Evolutionary conservation across 768 basidiomycete species (phyloP).

Genomic region (Lactifluus subvellereus): DNA sequence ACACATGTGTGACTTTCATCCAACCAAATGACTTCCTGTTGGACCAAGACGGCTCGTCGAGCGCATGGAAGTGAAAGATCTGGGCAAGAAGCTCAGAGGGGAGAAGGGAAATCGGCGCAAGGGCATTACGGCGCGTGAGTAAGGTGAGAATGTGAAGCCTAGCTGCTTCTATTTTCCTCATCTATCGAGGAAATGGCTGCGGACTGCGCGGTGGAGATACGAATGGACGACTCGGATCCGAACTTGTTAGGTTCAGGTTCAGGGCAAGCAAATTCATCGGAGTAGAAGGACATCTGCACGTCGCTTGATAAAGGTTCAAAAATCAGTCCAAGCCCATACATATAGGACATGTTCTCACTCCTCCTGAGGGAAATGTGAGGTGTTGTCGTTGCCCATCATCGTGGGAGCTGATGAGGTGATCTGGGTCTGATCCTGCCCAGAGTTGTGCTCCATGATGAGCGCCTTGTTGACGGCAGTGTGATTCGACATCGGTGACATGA

Average conservation of each 20-base stretch:
- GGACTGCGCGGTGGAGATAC: not conserved
- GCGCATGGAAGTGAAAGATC: constrained; percentile 4
- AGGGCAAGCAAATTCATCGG: not conserved
- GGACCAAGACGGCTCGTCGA: not conserved
- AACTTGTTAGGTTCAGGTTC: not conserved
- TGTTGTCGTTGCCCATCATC: not conserved
- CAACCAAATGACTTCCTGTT: not conserved
- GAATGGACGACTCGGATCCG: not conserved
- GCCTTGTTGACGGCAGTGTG: constrained; percentile 1
- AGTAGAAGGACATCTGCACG: not conserved
- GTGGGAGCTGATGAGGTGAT: not conserved
- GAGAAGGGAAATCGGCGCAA: constrained; percentile 4
- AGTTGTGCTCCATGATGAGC: not conserved
- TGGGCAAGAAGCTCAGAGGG: constrained; percentile 18
- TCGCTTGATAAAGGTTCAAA: not conserved
- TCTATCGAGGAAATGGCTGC: not conserved
- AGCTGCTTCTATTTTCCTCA: not conserved
- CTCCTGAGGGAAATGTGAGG: not conserved
- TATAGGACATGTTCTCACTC: not conserved
- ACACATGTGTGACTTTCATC: constrained; percentile 19
- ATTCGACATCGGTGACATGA: not conserved
- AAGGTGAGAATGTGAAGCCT: not conserved
- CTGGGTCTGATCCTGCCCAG: not conserved
- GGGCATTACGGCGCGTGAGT: constrained; percentile 6
- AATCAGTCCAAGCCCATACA: not conserved